These are phyloP conservation scores for Neurospora sp. DNA, from an alignment of 495 filamentous ascomycete species.

Conservation along the genomic window DNA sequence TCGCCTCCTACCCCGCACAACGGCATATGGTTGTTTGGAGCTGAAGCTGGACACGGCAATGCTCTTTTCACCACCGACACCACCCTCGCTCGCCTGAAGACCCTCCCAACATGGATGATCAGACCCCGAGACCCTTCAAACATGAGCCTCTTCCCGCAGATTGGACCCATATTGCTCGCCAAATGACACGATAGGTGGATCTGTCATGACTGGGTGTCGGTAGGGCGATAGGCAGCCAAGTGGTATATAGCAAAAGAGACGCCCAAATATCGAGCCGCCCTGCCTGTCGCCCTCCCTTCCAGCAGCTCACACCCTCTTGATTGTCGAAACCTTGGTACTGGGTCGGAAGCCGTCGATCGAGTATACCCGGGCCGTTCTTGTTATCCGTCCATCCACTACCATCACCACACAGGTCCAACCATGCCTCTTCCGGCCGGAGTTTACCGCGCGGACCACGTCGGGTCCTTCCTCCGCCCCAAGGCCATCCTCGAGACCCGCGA, in stretches of 20 bases:
- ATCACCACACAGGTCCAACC: background rate
- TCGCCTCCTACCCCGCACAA: background rate
- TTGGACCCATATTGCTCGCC: background rate
- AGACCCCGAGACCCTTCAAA: background rate
- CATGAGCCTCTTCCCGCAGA: background rate
- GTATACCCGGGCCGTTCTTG: background rate
- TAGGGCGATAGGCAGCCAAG: background rate
- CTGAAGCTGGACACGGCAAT: background rate
- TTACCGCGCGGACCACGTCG: slow-evolving; percentile 42
- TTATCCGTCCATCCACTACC: too few relatives aligned
- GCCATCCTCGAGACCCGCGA: slow-evolving; percentile 31
- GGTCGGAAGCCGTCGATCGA: background rate
- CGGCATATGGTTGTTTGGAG: background rate
- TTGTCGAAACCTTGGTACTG: background rate
- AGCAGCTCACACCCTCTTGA: background rate
- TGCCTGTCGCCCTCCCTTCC: background rate
- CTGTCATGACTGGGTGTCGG: background rate
- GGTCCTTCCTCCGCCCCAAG: slow-evolving; percentile 34
- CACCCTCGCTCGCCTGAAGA: background rate
- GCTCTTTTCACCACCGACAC: background rate
- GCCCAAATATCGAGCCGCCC: background rate
- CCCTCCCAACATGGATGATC: background rate
- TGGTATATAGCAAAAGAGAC: background rate
- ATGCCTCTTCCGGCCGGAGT: slow-evolving; percentile 40
- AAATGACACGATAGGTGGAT: background rate